A percentile compares a stretch with the other conserved stretches of the same genome.
Evolutionary conservation across 305 asterid genomes (phyloP).

Genomic region (Solanum chacoense): DNA sequence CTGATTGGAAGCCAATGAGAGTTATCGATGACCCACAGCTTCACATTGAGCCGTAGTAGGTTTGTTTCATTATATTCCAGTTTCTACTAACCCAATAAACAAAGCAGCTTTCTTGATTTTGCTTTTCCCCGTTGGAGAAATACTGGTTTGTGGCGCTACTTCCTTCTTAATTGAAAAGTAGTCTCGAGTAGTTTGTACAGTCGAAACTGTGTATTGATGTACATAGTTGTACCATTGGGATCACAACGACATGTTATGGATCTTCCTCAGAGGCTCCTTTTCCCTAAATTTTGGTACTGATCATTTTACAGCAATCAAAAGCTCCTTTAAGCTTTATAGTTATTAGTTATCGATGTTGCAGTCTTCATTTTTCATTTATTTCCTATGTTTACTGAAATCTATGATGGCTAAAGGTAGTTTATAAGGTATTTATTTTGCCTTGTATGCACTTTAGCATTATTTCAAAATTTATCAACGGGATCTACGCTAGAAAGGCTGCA

Average conservation of each 20-base stretch:
- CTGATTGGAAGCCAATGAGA: conserved; percentile 61
- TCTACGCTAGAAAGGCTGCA: not conserved
- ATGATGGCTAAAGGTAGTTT: not conserved
- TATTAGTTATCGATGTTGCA: not conserved
- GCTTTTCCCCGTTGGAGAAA: not conserved
- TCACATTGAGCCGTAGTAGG: not conserved
- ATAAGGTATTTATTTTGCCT: not conserved
- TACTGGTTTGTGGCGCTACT: not conserved
- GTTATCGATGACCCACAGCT: conserved; percentile 23
- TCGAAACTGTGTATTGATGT: not conserved
- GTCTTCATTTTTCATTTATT: not conserved
- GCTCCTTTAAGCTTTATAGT: not conserved
- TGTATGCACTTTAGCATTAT: not conserved
- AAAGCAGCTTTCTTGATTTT: not conserved
- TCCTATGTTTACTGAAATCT: not conserved
- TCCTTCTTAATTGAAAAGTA: not conserved
- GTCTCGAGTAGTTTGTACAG: not conserved
- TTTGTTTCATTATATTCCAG: not conserved
- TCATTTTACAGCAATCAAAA: not conserved
- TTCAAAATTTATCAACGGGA: not conserved
- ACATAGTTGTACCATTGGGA: not conserved
- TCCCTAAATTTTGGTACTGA: not conserved
- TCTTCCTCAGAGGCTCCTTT: not conserved
- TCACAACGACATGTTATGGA: not conserved
- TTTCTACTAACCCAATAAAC: not conserved